A percentile compares a stretch with the other conserved stretches of the same genome.
These are phyloP conservation scores for Fusarium globosum DNA, from an alignment of 2,329 filamentous ascomycete species.

Conservation along the genomic window DNA sequence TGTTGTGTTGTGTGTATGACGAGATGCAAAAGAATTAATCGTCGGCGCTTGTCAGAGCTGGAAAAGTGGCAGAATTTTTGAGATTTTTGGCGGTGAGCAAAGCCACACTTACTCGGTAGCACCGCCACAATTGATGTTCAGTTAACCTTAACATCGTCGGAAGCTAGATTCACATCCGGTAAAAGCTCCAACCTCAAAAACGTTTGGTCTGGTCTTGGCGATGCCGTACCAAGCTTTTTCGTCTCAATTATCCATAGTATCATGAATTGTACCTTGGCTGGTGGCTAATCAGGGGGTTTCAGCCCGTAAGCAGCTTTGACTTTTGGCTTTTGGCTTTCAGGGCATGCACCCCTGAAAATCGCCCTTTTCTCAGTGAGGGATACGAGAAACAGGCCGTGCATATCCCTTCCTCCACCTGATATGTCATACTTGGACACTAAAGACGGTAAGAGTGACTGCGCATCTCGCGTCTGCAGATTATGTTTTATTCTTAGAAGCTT, in stretches of 20 bases:
- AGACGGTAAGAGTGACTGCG: background rate
- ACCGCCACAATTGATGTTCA: conserved; percentile 26
- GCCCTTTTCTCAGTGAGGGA: background rate
- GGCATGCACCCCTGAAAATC: conserved; percentile 25
- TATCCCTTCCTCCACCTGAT: conserved; percentile 14
- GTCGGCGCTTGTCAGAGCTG: conserved; percentile 1
- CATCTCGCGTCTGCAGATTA: conserved; percentile 25
- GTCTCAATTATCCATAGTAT: background rate
- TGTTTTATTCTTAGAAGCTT: conserved; percentile 32
- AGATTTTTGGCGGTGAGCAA: conserved; percentile 53
- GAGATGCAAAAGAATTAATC: conserved; percentile 24
- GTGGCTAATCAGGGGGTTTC: conserved; percentile 21
- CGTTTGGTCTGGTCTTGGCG: background rate
- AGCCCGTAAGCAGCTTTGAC: conserved; percentile 10
- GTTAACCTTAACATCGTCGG: conserved; percentile 12
- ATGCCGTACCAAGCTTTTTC: conserved; percentile 6
- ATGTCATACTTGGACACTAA: conserved; percentile 12
- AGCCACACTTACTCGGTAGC: too few species aligned
- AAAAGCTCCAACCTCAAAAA: background rate
- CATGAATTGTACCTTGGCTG: background rate
- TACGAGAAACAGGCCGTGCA: conserved; percentile 23
- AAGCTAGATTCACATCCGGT: conserved; percentile 15
- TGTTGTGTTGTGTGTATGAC: background rate
- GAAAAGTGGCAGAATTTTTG: conserved; percentile 50
- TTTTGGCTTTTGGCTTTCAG: background rate